Base-by-base conservation (phyloP, 352 stramenopile species). In the Plasmopara halstedii region DNA sequence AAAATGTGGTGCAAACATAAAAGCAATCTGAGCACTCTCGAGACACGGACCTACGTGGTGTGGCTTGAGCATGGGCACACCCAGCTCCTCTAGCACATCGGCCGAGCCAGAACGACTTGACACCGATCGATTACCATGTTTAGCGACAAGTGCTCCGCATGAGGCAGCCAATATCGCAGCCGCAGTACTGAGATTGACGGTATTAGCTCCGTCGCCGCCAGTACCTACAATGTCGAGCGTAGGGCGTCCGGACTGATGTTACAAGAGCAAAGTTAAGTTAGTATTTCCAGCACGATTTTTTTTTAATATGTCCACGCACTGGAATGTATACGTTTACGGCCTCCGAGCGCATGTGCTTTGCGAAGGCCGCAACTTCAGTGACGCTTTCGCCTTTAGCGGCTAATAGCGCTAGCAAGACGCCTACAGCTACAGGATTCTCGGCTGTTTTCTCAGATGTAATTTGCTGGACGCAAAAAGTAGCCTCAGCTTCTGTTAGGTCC, bases 171-270 rank as follows among this genome's bases (percentile, higher is more conserved):
- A 55, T 9, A 99, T 88, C 1, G 95, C 88, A 4, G 87, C 88
- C 0, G 94, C 93, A 0, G 97, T 99, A 34, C 84, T 97, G 47
- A 99, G 85, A 62, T 99, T 99, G 53, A 99, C 97, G 0, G 97
- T 99, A 65, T 98, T 86, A 25, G 95, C 95, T 40, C 96, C 96
- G 59, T 99, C 97, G 40, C 97, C 97, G 40, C 97, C 97, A 3
- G 97, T 99, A 38, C 97, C 97, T 14, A 99, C 96, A 58, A 99
- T 99, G 65, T 99, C 97, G 10, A 99, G 71, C 25, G 97, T 82
- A 26, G 94, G 93, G 21, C 66, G 72, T 26, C 70, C 53, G 1
- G 71, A 73, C 61, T 63, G 35, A 33, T 48, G 7, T 18, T 22
- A 38, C 18, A 70, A 33, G 9, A 46, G 9, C 39, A 51, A 42